Percentiles rank a stretch among this genome's conserved stretches.
Conservation (phyloP, 768 basidiomycete species). For the Thelephora ganbajun region DNA sequence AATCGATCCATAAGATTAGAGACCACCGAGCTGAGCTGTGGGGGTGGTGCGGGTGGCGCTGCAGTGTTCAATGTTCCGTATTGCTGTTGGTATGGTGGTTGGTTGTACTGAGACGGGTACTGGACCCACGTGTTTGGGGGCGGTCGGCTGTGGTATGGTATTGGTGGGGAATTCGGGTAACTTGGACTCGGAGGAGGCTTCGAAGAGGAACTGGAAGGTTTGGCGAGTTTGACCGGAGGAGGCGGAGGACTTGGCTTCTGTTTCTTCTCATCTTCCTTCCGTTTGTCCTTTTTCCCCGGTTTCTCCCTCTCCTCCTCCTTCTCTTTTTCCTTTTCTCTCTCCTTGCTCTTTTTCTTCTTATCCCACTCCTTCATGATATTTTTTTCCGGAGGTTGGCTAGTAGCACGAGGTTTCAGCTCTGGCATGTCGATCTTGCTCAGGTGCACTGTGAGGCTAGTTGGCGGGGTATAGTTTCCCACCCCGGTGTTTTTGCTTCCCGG, state of each 20-base stretch:
- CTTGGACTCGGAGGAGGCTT: no score
- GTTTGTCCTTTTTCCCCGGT: constrained; percentile 15
- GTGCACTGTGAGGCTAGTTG: constrained; percentile 54
- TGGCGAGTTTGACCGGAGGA: constrained; percentile 4
- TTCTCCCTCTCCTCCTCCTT: constrained; percentile 17
- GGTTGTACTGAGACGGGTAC: no score
- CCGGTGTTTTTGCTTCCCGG: constrained; percentile 22
- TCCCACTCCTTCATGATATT: constrained; percentile 4
- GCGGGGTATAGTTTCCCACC: constrained; percentile 44
- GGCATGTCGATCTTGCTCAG: constrained; percentile 83
- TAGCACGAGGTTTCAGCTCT: constrained; percentile 49
- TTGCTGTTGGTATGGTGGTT: no score
- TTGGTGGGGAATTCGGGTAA: no score
- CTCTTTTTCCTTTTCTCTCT: constrained; percentile 9
- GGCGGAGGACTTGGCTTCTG: neutral
- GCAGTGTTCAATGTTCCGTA: no score
- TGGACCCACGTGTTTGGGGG: no score
- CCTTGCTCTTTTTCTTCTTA: constrained; percentile 11
- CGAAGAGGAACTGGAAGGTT: neutral
- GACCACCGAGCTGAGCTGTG: no score
- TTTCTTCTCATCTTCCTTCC: constrained; percentile 24
- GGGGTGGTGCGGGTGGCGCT: no score
- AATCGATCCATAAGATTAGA: no score
- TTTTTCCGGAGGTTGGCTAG: neutral
- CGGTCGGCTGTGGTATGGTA: no score